These are phyloP conservation scores for Bretziella fagacearum DNA, from an alignment of 2,329 filamentous ascomycete genomes.

Conservation along the genomic window DNA sequence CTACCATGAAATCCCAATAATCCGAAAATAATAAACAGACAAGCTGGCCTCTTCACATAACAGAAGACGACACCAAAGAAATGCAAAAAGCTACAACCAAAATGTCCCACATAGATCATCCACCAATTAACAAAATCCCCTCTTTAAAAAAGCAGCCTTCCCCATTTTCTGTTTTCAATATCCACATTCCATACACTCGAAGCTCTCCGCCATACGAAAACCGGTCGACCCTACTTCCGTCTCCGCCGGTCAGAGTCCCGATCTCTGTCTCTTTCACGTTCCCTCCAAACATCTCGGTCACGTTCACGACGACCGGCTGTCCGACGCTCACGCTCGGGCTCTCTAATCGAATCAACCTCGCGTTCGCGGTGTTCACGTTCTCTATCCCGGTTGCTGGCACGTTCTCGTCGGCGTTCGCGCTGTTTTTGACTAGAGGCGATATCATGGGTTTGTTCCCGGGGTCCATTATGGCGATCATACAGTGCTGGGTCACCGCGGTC, in stretches of 20 bases:
- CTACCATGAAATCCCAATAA: background rate
- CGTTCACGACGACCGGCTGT: background rate
- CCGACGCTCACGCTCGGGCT: background rate
- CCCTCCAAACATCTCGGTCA: background rate
- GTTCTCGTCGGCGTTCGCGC: background rate
- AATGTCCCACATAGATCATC: too few relatives aligned
- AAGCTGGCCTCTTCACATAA: background rate
- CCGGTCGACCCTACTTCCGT: background rate
- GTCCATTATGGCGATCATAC: constrained; percentile 36
- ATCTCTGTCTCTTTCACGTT: background rate
- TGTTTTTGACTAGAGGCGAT: constrained; percentile 7
- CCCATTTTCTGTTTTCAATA: too few relatives aligned
- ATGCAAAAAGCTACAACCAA: too few relatives aligned
- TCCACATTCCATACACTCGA: background rate
- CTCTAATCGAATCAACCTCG: background rate
- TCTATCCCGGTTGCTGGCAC: background rate
- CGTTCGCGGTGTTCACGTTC: constrained; percentile 4
- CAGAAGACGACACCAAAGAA: background rate
- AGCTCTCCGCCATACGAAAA: background rate
- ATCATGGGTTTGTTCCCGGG: constrained; percentile 23
- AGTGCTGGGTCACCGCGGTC: constrained; percentile 70
- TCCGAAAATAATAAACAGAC: background rate
- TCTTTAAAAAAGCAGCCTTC: too few relatives aligned
- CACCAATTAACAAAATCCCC: too few relatives aligned
- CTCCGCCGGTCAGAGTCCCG: constrained; percentile 1